Evolutionary conservation across 2,329 filamentous ascomycete genomes (phyloP).

Genomic region (Claviceps humidiphila): DNA sequence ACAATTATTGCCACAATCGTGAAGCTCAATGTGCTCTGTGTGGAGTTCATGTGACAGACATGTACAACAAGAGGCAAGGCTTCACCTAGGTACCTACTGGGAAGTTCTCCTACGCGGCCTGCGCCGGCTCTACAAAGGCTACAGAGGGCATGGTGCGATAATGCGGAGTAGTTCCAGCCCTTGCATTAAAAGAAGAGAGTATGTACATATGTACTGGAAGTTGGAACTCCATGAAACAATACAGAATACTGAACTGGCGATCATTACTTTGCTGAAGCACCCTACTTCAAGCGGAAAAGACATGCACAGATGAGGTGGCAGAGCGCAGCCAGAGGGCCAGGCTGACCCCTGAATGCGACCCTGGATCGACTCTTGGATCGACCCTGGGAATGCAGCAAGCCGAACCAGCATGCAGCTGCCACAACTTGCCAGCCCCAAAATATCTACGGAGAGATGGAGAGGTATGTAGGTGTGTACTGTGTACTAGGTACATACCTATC

Average conservation of each 20-base stretch:
- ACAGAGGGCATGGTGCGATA: background rate
- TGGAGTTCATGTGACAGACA: too few relatives aligned
- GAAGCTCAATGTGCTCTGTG: background rate
- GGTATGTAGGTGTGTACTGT: background rate
- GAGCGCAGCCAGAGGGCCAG: background rate
- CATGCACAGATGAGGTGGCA: background rate
- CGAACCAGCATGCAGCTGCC: too few relatives aligned
- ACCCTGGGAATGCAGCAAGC: background rate
- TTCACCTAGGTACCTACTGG: too few relatives aligned
- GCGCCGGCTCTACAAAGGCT: background rate
- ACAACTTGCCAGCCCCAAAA: background rate
- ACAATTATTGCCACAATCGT: background rate
- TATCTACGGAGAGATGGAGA: background rate
- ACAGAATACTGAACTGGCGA: too few relatives aligned
- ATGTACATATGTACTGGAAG: too few relatives aligned
- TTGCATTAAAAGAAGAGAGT: too few relatives aligned
- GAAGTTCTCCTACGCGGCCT: too few relatives aligned
- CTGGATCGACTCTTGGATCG: background rate
- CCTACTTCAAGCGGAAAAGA: too few relatives aligned
- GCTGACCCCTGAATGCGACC: background rate
- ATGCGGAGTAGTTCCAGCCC: background rate
- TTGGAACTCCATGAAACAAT: too few relatives aligned
- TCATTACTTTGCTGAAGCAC: too few relatives aligned
- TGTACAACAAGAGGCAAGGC: too few relatives aligned
- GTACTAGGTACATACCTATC: background rate